Base-by-base conservation (phyloP, 2,329 filamentous ascomycete species). In the Fusarium cicatricum region DNA sequence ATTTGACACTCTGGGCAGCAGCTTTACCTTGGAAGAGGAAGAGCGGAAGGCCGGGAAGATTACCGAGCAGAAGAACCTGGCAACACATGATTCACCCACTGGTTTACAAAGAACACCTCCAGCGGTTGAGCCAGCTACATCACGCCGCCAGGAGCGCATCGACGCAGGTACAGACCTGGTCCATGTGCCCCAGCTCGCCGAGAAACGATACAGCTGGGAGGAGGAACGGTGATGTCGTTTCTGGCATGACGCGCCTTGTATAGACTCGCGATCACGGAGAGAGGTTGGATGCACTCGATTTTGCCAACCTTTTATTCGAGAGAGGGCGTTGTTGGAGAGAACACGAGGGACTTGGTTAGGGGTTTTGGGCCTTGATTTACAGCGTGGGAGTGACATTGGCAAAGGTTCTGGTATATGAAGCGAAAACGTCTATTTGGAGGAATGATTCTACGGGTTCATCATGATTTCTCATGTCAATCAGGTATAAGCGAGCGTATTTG, bases 11-110 rank as follows among this genome's bases (percentile, higher is more conserved):
- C 68, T 85, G 8, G 82, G 83, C 16, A 85, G 83, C 67, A 84
- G 85, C 52, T 86, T 78, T 61, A 86, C 83, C 0, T 78, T 83
- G 10, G 80, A 85, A 19, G 81, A 86, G 57, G 79, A 81, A 55
- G 68, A 71, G 7, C 45, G 36, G 21, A 62, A 71, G 11, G 66
- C 64, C 28, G 67, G 69, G 32, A 71, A 71, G 46, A 50, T 72
- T 34, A 63, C 67, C 10, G 60, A 65, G 11, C 69, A 71, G 17
- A 55, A 60, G 8, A 66, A 64, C 14, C 29, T 60, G 16, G 62
- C 58, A 12, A 42, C 55, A 19, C 49, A 41, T 29, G 41, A 33
- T 23, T 28, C 33, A 21, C 29, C n/a, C 5, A 7, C 44, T 15
- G 29, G 55, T 33, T 23, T 36, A 42, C 36, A 34, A 23, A 36